Evolutionary conservation across 164 flowering plant genomes (phyloP).

Genomic region (Tinospora cordifolia): DNA sequence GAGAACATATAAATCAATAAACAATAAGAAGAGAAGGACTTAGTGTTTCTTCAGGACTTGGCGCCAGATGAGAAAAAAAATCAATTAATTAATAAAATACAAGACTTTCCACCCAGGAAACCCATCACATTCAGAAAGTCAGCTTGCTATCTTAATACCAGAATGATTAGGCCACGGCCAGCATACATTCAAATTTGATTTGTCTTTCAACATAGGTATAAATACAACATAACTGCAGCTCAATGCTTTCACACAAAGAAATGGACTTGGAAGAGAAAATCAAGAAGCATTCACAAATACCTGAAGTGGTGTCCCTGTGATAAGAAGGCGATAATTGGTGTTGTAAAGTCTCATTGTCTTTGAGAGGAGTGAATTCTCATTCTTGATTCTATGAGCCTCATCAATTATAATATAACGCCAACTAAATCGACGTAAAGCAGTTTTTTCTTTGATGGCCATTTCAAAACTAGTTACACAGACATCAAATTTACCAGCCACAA

Average conservation of each 20-base stretch:
- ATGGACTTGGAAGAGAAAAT: background rate
- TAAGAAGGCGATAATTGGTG: constrained; percentile 90
- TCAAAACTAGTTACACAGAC: constrained; percentile 98
- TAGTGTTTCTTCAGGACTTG: background rate
- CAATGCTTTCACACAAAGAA: background rate
- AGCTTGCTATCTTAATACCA: background rate
- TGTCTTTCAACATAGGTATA: background rate
- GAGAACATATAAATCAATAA: constrained; percentile 29
- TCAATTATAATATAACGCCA: constrained; percentile 99
- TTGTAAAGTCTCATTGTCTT: constrained; percentile 91
- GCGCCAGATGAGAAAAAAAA: background rate
- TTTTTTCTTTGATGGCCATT: constrained; percentile 97
- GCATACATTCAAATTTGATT: background rate
- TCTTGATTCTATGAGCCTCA: constrained; percentile 98
- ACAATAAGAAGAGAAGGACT: background rate
- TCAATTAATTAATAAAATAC: too few relatives aligned
- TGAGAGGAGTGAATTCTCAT: constrained; percentile 97
- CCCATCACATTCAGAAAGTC: background rate
- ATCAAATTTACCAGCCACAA: constrained; percentile 96
- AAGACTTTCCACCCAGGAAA: background rate
- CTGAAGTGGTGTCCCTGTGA: constrained; percentile 99
- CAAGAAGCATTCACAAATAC: constrained; percentile 27
- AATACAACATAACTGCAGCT: too few relatives aligned
- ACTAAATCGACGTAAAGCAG: constrained; percentile 80
- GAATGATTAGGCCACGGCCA: background rate